Base-by-base conservation (phyloP, 202 grass and related monocot genomes). In the Hordeum pubiflorum region DNA sequence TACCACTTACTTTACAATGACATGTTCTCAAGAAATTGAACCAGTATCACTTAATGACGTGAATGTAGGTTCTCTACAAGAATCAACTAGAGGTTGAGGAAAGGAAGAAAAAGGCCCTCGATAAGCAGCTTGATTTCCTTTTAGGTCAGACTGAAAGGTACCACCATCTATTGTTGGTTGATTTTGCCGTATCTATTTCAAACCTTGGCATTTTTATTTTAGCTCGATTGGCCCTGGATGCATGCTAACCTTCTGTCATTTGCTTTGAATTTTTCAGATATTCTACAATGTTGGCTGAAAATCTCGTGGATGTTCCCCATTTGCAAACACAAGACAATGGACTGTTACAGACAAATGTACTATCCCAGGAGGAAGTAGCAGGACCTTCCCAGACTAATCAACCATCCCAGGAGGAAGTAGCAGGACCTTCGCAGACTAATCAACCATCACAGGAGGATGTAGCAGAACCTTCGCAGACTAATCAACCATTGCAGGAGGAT, bases 271-370 rank as follows among this genome's bases (percentile, higher is more conserved):
- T 68, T 91, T 26, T 40, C 54, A 99, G 96, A 81, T 99, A 99
- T 89, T 99, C 96, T 1, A 99, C 96, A 86, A 99, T 99, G 96
- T 81, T 99, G 82, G 96, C 96, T 27, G 96, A 99, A 90, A 99
- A 99, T 74, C 96, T 99, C 29, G 89, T 95, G 59, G 81, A 94
- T 39, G 69, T 83, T 75, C 78, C 84, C 12, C 90, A 61, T 85
- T 63, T 79, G 33, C 83, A 81, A 77, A 94, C 82, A 80, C 57
- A 60, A 80, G 83, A 78, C 59, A 85, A 76, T 58, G 81, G 33
- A 40, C 67, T 52, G 70, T 63, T 63, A 64, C 64, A 74, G 80
- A 23, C 54, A 69, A 79, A 66, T 79, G 27, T 54, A 54, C 11
- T 13, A 85, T 83, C 84, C 17, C 83, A 68, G 13, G 85, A 79